These are phyloP conservation scores for Fusarium sp. DNA, from an alignment of 2,329 filamentous ascomycete genomes.

Conservation along the genomic window DNA sequence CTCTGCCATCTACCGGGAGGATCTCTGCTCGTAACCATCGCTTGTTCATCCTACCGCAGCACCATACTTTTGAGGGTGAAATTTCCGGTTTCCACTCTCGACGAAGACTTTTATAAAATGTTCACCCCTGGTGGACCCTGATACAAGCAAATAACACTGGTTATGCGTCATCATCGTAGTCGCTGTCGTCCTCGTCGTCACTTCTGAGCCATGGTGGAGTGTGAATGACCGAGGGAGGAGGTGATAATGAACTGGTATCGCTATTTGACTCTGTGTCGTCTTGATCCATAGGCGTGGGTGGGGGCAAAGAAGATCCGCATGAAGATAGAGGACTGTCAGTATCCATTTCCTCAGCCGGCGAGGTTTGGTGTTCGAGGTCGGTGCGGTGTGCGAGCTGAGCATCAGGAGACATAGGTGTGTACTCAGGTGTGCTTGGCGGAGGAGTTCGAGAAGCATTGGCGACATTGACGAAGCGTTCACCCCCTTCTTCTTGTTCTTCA, in stretches of 20 bases:
- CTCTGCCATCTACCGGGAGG: not conserved
- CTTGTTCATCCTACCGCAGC: too few species aligned
- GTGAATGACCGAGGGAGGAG: constrained; percentile 22
- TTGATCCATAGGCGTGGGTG: not conserved
- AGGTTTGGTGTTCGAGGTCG: not conserved
- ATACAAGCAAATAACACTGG: not conserved
- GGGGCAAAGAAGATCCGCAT: not conserved
- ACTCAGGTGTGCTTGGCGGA: not conserved
- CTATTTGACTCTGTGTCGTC: not conserved
- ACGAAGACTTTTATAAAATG: not conserved
- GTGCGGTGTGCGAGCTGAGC: not conserved
- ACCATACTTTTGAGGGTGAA: not conserved
- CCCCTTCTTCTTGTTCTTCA: constrained; percentile 5
- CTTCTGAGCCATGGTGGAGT: constrained; percentile 33
- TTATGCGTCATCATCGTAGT: not conserved
- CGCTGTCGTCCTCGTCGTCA: not conserved
- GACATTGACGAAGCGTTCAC: not conserved
- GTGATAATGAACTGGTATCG: constrained; percentile 26
- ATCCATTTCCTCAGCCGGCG: not conserved
- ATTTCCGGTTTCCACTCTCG: not conserved
- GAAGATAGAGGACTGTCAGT: not conserved
- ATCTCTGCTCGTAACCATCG: not conserved
- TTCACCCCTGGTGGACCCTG: not conserved
- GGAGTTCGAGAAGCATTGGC: not conserved
- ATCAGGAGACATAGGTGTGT: not conserved